phyloP scores from a whole-genome alignment of 768 basidiomycete species.

The Naganishia onofrii region DNA sequence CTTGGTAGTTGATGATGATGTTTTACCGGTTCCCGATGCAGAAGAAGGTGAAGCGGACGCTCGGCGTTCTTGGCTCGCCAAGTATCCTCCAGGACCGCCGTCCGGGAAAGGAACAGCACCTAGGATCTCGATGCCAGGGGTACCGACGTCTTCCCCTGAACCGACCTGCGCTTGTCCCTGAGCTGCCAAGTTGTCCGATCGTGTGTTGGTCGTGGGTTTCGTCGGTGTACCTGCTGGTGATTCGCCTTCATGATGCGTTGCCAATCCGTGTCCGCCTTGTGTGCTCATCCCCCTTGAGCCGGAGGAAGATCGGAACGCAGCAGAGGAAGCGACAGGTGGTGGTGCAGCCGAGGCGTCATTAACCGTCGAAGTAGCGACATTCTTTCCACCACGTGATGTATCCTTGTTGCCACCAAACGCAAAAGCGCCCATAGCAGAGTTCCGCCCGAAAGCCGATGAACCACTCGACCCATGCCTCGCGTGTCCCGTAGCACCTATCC shows the following conservation, averaged over 20 bases:
- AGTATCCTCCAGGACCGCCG: conserved; percentile 32
- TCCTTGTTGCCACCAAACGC: not conserved
- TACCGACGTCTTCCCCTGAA: conserved; percentile 14
- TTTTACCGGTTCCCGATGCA: not conserved
- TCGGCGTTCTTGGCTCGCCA: conserved; percentile 16
- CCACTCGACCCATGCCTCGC: conserved; percentile 19
- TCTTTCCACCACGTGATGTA: not conserved
- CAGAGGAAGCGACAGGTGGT: conserved; percentile 11
- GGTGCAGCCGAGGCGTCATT: not conserved
- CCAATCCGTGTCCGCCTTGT: conserved; percentile 2
- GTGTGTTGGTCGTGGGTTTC: not conserved
- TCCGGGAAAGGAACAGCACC: conserved; percentile 29
- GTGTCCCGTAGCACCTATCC: not conserved
- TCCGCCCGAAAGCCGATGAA: conserved; percentile 8
- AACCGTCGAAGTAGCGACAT: not conserved
- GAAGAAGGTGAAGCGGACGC: not conserved
- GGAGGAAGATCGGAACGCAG: conserved; percentile 1
- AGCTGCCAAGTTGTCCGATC: not conserved
- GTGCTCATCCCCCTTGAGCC: not conserved
- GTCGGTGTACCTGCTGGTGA: not conserved
- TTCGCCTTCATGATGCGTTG: conserved; percentile 27
- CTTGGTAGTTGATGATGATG: not conserved
- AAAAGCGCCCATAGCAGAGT: conserved; percentile 18
- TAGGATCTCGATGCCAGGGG: conserved; percentile 32
- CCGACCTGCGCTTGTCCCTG: not conserved